Evolutionary conservation across 306 rosid species (phyloP).

Genomic region (Arachis hypogaea): DNA sequence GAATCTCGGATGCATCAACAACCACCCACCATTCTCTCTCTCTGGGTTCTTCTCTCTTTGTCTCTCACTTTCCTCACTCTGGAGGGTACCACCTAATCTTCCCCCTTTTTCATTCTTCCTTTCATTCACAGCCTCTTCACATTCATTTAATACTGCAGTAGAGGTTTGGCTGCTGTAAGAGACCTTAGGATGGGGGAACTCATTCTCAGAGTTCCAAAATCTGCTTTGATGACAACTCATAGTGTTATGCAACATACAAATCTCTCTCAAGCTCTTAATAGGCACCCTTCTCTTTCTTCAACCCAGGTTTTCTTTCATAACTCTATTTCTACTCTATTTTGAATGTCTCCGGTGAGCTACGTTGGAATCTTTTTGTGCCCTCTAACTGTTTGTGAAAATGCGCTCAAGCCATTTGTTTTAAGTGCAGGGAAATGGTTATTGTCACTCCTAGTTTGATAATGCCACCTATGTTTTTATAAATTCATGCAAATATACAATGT

Average conservation of each 20-base stretch:
- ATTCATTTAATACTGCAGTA: too few relatives aligned
- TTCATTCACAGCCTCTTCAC: not conserved
- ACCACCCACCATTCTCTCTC: constrained; percentile 20
- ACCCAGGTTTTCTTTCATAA: constrained; percentile 59
- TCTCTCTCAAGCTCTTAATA: constrained; percentile 50
- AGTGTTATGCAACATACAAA: constrained; percentile 56
- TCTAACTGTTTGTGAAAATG: constrained; percentile 23
- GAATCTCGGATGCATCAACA: constrained; percentile 60
- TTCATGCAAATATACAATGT: too few relatives aligned
- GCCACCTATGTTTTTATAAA: too few relatives aligned
- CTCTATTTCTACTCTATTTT: too few relatives aligned
- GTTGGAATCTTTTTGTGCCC: not conserved
- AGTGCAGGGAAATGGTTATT: constrained; percentile 9
- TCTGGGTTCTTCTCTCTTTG: constrained; percentile 68
- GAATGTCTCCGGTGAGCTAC: too few relatives aligned
- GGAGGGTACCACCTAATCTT: constrained; percentile 68
- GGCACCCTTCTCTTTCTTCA: constrained; percentile 60
- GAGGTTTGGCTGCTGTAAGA: constrained; percentile 67
- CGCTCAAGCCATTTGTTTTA: not conserved
- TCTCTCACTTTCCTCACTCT: constrained; percentile 70
- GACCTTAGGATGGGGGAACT: constrained; percentile 70
- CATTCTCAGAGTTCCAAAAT: constrained; percentile 80
- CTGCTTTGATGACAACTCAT: constrained; percentile 66
- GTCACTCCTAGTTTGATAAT: too few relatives aligned
- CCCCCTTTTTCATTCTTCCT: not conserved